These are phyloP conservation scores for Chamaenerion angustifolium DNA, from an alignment of 345 rosid genomes.

Conservation along the genomic window DNA sequence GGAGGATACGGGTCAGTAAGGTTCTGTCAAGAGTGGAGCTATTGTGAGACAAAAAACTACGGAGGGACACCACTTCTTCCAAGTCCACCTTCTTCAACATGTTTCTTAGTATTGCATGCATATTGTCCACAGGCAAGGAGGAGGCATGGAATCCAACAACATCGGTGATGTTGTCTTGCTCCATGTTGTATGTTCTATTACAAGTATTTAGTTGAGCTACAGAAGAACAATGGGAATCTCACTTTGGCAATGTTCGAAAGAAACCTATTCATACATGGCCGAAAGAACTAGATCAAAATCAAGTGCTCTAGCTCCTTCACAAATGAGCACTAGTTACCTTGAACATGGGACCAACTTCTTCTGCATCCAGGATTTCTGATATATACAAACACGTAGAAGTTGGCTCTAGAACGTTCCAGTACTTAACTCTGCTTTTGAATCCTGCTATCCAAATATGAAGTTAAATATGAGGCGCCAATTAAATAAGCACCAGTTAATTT, in stretches of 20 bases:
- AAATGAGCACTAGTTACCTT: no score
- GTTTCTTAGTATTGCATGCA: constrained; percentile 26
- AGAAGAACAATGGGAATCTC: no score
- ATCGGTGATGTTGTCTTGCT: constrained; percentile 11
- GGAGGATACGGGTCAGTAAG: constrained; percentile 33
- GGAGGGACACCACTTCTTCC: constrained; percentile 44
- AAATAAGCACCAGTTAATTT: no score
- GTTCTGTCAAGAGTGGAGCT: constrained; percentile 19
- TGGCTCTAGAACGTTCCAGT: constrained; percentile 74
- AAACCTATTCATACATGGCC: no score
- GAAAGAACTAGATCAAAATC: no score
- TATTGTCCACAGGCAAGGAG: constrained; percentile 22
- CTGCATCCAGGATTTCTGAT: constrained; percentile 85
- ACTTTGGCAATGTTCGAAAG: constrained; percentile 52
- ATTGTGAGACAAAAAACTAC: constrained; percentile 23
- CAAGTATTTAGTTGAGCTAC: constrained; percentile 87
- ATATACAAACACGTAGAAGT: constrained; percentile 56
- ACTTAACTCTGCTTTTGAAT: constrained; percentile 78
- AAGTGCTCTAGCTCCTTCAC: no score
- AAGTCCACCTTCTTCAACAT: constrained; percentile 65
- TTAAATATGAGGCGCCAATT: no score
- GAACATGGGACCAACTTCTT: constrained; percentile 54
- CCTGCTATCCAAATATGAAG: no score
- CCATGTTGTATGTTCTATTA: constrained; percentile 3
- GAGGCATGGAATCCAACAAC: constrained; percentile 13